Base-by-base conservation (phyloP, 805 yeast genomes). In the Jamesozyma rosinii region DNA sequence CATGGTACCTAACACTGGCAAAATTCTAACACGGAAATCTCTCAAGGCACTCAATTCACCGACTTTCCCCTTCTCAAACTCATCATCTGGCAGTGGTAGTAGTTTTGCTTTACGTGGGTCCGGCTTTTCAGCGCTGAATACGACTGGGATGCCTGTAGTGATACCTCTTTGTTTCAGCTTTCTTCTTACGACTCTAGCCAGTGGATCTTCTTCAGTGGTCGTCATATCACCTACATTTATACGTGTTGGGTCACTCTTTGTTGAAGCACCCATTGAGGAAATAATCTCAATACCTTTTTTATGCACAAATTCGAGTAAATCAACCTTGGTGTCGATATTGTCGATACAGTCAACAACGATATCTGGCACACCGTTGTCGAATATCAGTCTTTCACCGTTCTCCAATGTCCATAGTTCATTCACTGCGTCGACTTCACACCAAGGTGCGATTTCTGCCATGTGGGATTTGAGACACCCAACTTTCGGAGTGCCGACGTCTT, bases 261-360 rank as follows among this genome's bases (percentile, higher is more conserved):
- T 83, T 4, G 96, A 95, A 1, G 99, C 97, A 22, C 99, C 99
- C 79, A 94, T 94, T 0, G 96, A 84, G 4, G 95, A 80, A 33
- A 92, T 75, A 27, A 88, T 83, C n/a, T 75, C 76, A 29, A 90
- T 59, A 1, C 71, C 62, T 36, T 77, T 65, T 15, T 71, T 69
- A 58, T 79, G 68, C 51, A 95, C 81, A 63, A 72, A 89, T 27
- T 80, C 79, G 50, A 92, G 67, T 41, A 92, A 68, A 55, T 92
- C 98, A 22, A 89, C 94, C 57, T 92, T 92, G n/a, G 97, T 89
- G 54, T 90, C 95, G 46, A 92, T 82, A 60, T 92, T 92, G 65
- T 92, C 99, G 52, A 92, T 92, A 66, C 97, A 92, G 59, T 92
- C 99, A 24, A 92, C 83, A 21, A 92, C 78, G 57, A 78, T 84